phyloP scores from a whole-genome alignment of 2,329 filamentous ascomycete species.

The Neofusicoccum parvum region DNA sequence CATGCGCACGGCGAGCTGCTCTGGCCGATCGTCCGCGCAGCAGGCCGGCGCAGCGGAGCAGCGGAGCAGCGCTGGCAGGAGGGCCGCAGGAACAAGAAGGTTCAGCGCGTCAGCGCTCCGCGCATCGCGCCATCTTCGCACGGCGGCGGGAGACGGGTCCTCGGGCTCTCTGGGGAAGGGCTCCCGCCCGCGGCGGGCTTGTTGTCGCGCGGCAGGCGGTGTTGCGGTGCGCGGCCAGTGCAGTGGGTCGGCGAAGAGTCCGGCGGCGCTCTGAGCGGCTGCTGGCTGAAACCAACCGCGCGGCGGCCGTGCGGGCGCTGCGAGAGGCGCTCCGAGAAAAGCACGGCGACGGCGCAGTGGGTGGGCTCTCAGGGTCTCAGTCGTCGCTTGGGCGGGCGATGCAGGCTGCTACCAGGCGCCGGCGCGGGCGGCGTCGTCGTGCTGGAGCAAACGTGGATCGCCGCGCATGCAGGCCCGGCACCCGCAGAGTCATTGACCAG shows the following conservation, averaged over 20 bases:
- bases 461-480: too few species aligned
- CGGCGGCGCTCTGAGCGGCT: too few species aligned
- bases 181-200: background rate
- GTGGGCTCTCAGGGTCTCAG: too few species aligned
- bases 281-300: too few species aligned
- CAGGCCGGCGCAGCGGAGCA: background rate
- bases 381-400: too few species aligned
- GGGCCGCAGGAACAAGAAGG: slow-evolving; percentile 13
- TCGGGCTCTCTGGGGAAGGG: slow-evolving; percentile 8
- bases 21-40: background rate
- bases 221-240: too few species aligned
- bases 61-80: background rate
- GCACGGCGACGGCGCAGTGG: too few species aligned
- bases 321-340: too few species aligned
- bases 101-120: background rate
- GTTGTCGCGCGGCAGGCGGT: background rate
- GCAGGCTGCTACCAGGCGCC: too few species aligned
- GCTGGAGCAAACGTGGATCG: too few species aligned
- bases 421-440: too few species aligned
- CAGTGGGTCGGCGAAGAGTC: background rate
- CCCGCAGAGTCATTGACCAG: slow-evolving; percentile 3
- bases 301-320: too few species aligned
- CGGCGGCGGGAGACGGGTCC: background rate
- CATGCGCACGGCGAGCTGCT: background rate
- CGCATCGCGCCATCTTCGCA: slow-evolving; percentile 1